Conservation (phyloP, 1,139 yeast genomes). For the Zygoascus sp. region DNA sequence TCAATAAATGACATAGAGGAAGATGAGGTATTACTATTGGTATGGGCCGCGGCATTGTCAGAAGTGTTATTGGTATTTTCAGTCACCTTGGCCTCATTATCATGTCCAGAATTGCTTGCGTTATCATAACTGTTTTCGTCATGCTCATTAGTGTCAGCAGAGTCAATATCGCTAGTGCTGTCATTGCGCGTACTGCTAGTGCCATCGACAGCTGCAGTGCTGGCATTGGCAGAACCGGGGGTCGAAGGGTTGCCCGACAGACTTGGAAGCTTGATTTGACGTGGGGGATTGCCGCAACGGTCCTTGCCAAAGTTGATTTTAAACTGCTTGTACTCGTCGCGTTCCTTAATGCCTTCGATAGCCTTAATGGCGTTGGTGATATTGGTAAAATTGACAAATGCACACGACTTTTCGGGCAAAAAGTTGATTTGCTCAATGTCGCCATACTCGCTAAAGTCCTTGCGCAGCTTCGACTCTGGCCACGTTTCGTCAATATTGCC, state of each 20-base stretch:
- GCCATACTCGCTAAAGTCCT: conserved; percentile 77
- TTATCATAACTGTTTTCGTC: conserved; percentile 2
- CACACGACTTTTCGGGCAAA: conserved; percentile 78
- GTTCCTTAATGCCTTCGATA: conserved; percentile 58
- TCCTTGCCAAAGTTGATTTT: conserved; percentile 89
- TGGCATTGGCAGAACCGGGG: neutral
- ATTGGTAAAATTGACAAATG: conserved; percentile 86
- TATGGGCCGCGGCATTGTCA: neutral
- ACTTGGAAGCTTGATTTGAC: conserved; percentile 20
- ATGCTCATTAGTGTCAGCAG: neutral
- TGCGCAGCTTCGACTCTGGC: conserved; percentile 56
- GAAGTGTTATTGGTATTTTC: neutral
- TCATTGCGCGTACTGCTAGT: neutral
- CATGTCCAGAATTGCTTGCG: conserved; percentile 1
- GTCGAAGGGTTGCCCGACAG: conserved; percentile 5
- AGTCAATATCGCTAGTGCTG: conserved; percentile 52
- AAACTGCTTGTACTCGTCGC: conserved; percentile 45
- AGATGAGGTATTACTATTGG: conserved; percentile 8
- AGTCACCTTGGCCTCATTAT: neutral
- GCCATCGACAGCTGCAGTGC: neutral
- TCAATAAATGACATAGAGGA: conserved; percentile 10
- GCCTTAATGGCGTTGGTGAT: conserved; percentile 85
- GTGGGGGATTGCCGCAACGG: conserved; percentile 82
- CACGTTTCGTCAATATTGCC: conserved; percentile 63
- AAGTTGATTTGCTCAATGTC: conserved; percentile 93